phyloP scores from a whole-genome alignment of 306 rosid genomes.

The Lathyrus sativus region DNA sequence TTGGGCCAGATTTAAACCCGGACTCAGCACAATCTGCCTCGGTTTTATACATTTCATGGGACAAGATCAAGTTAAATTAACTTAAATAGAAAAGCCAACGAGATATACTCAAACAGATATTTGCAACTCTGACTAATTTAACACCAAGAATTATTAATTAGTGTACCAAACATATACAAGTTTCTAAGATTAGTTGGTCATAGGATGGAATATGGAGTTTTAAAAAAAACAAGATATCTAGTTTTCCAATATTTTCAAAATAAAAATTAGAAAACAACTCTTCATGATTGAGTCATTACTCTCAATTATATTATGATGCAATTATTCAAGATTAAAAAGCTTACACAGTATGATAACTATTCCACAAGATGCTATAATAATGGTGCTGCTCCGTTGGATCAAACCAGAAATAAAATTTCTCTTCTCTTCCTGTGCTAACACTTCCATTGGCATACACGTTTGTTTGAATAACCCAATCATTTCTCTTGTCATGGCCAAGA shows the following conservation, averaged over 20 bases:
- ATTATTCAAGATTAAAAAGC: constrained; percentile 31
- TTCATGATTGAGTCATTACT: not conserved
- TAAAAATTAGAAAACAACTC: not conserved
- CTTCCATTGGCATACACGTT: constrained; percentile 90
- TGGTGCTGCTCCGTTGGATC: constrained; percentile 82
- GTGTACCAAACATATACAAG: no score
- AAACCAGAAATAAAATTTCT: constrained; percentile 93
- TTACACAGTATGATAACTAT: constrained; percentile 82
- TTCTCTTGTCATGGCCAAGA: constrained; percentile 87
- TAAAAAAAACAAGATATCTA: not conserved
- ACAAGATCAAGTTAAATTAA: no score
- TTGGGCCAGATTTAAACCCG: no score
- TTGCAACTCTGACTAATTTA: no score
- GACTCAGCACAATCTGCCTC: no score
- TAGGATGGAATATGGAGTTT: no score
- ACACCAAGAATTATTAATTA: no score
- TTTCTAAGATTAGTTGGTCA: no score
- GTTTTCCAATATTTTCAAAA: not conserved
- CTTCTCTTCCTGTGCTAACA: constrained; percentile 91
- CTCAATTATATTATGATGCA: not conserved
- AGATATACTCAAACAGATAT: no score
- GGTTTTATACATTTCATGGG: no score
- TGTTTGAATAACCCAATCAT: constrained; percentile 87
- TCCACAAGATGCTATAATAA: constrained; percentile 87
- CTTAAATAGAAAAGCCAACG: no score